Conservation (phyloP, 352 stramenopile genomes). For the Aphanomyces cochlioides region DNA sequence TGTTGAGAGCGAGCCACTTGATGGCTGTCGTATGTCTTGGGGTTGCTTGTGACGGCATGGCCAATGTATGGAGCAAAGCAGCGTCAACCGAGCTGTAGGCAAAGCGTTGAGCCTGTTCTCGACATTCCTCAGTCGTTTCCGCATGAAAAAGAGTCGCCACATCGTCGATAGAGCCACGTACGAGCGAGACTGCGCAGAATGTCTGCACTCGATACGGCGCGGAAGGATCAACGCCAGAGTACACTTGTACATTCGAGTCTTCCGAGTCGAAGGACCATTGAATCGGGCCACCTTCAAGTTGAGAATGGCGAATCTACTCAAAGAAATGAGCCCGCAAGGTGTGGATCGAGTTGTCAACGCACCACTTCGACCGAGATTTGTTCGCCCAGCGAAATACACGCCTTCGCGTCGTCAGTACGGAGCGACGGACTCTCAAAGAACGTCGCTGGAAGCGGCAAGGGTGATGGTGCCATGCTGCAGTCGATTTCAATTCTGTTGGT, state of each 20-base stretch:
- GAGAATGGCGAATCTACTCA: background rate
- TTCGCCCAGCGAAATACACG: background rate
- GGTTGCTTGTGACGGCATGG: conserved; percentile 53
- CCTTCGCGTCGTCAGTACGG: background rate
- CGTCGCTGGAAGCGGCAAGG: background rate
- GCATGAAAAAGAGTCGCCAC: conserved; percentile 6
- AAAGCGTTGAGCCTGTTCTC: background rate
- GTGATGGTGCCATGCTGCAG: background rate
- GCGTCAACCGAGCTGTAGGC: conserved; percentile 58
- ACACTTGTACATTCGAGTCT: background rate
- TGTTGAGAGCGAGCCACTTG: conserved; percentile 77
- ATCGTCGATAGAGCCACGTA: conserved; percentile 12
- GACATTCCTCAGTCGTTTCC: background rate
- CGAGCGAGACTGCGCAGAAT: background rate
- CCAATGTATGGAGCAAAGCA: conserved; percentile 66
- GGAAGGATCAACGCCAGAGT: background rate
- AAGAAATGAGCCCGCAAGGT: background rate
- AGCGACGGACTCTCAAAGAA: background rate
- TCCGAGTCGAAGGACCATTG: conserved; percentile 5
- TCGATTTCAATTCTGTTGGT: background rate
- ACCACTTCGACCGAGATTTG: background rate
- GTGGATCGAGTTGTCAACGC: background rate
- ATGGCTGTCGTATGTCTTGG: conserved; percentile 73
- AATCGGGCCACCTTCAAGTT: conserved; percentile 21
- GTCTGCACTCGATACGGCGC: background rate